Percentiles rank a stretch among this genome's conserved stretches.
Evolutionary conservation across 441 rosid genomes (phyloP).

Genomic region (Euphorbia corollata): DNA sequence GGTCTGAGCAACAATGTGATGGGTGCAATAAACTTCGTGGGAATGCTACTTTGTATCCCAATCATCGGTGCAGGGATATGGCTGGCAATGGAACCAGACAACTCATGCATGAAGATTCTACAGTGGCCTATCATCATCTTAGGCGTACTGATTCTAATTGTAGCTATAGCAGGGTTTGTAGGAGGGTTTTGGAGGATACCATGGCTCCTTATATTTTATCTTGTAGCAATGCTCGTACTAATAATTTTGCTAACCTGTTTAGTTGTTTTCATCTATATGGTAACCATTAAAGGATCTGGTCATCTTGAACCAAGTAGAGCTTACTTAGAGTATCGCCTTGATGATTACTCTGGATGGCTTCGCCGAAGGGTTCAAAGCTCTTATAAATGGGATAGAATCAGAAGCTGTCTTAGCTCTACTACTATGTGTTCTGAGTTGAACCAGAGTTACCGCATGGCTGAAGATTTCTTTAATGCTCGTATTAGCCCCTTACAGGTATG

Average conservation of each 20-base stretch:
- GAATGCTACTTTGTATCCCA: constrained; percentile 77
- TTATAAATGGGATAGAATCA: constrained; percentile 77
- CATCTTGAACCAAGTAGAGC: constrained; percentile 59
- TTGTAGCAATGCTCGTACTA: constrained; percentile 62
- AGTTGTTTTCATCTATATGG: constrained; percentile 66
- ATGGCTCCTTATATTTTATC: constrained; percentile 59
- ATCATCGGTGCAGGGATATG: constrained; percentile 77
- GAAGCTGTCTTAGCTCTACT: constrained; percentile 56
- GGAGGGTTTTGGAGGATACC: constrained; percentile 83
- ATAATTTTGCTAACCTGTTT: constrained; percentile 51
- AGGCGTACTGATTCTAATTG: constrained; percentile 59
- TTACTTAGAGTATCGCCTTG: constrained; percentile 67
- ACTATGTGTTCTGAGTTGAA: constrained; percentile 55
- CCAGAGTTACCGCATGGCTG: constrained; percentile 65
- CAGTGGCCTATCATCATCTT: constrained; percentile 82
- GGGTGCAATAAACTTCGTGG: constrained; percentile 75
- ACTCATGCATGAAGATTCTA: constrained; percentile 69
- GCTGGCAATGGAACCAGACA: constrained; percentile 60
- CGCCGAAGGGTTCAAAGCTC: constrained; percentile 58
- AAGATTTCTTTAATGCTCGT: constrained; percentile 73
- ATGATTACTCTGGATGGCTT: constrained; percentile 69
- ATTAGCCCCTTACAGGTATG: constrained; percentile 72
- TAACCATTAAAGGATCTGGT: constrained; percentile 65
- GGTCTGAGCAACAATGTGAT: constrained; percentile 82
- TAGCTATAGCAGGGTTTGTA: constrained; percentile 62